These are phyloP conservation scores for Claviceps fusiformis DNA, from an alignment of 2,329 filamentous ascomycete species.

Conservation along the genomic window DNA sequence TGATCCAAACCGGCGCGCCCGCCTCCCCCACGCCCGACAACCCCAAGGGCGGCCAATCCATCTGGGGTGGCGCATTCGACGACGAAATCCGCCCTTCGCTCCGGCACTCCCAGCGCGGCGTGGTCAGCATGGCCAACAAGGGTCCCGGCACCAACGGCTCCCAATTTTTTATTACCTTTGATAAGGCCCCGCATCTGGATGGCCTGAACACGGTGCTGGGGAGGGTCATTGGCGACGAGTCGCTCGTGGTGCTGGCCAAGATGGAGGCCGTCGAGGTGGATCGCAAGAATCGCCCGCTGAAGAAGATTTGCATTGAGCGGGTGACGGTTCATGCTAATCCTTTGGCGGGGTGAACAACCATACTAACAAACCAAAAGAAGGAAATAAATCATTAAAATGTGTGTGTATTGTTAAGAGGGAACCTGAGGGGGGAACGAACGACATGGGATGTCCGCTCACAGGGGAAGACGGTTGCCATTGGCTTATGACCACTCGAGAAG, in stretches of 20 bases:
- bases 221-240: slow-evolving; percentile 53
- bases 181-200: slow-evolving; percentile 66
- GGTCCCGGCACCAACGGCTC: slow-evolving; percentile 60
- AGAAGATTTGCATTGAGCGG: slow-evolving; percentile 50
- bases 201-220: slow-evolving; percentile 78
- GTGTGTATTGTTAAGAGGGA: background rate
- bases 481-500: no score
- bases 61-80: slow-evolving; percentile 62
- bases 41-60: slow-evolving; percentile 56
- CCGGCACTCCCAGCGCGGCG: slow-evolving; percentile 53
- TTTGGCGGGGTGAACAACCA: slow-evolving; percentile 38
- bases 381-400: background rate
- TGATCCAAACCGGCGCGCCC: slow-evolving; percentile 62
- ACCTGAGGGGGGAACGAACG: no score
- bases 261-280: slow-evolving; percentile 63
- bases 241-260: slow-evolving; percentile 50
- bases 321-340: slow-evolving; percentile 72
- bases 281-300: slow-evolving; percentile 62
- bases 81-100: slow-evolving; percentile 67
- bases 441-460: no score
- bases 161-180: slow-evolving; percentile 73
- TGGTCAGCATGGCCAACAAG: slow-evolving; percentile 69
- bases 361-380: background rate
- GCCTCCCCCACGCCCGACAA: slow-evolving; percentile 40
- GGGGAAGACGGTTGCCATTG: no score